Conservation (phyloP, 768 basidiomycete genomes). For the Phlebiopsis flavidoalba region DNA sequence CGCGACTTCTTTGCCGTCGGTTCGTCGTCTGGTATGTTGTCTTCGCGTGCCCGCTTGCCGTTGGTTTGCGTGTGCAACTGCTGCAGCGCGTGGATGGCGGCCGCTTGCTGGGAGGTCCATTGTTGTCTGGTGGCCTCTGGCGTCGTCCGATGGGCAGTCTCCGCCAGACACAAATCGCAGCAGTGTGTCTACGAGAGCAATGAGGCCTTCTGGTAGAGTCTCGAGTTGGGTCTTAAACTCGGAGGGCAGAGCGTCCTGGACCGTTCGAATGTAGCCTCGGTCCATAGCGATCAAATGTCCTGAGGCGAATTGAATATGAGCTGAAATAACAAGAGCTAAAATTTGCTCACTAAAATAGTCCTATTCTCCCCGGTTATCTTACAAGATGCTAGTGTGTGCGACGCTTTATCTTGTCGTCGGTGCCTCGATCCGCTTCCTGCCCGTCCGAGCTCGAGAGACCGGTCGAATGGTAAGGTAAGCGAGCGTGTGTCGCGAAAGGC, state of each 20-base stretch:
- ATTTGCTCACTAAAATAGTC: neutral
- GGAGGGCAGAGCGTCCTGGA: slow-evolving; percentile 2
- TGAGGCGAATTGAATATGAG: neutral
- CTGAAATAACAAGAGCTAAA: neutral
- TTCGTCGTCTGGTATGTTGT: neutral
- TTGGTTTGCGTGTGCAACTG: neutral
- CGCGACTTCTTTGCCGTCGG: slow-evolving; percentile 1
- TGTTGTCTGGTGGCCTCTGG: neutral
- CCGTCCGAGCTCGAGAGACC: too few relatives aligned
- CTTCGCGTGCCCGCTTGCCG: slow-evolving; percentile 1
- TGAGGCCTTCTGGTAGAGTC: neutral
- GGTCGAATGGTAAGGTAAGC: neutral
- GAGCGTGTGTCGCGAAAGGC: neutral
- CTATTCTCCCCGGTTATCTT: neutral
- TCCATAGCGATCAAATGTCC: neutral
- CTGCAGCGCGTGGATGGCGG: neutral
- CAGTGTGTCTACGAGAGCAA: neutral
- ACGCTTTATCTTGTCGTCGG: too few relatives aligned
- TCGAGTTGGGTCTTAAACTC: neutral
- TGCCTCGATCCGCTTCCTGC: too few relatives aligned
- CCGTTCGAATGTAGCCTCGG: neutral
- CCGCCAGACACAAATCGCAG: slow-evolving; percentile 6
- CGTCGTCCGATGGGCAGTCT: slow-evolving; percentile 6
- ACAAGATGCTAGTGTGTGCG: neutral
- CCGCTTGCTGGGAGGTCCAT: slow-evolving; percentile 3